phyloP scores from a whole-genome alignment of 116 monocot genomes.

The Posidonia oceanica region DNA sequence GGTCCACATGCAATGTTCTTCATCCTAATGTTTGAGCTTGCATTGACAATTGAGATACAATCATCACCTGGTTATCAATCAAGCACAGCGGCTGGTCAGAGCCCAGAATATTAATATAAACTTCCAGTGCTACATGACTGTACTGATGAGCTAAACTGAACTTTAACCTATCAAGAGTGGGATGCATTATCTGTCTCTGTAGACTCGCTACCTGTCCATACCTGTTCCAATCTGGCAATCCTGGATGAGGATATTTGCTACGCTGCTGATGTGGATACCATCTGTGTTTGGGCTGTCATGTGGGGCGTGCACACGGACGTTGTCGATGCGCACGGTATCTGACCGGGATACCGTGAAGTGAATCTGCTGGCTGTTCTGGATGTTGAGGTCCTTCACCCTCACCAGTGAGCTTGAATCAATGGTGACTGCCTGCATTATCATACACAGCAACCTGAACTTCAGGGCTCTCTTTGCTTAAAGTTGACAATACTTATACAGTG shows the following conservation, averaged over 20 bases:
- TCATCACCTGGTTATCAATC: constrained; percentile 56
- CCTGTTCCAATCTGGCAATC: constrained; percentile 72
- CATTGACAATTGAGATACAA: constrained; percentile 90
- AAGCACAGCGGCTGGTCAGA: neutral
- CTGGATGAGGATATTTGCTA: constrained; percentile 46
- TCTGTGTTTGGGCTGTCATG: constrained; percentile 80
- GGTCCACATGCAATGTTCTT: constrained; percentile 92
- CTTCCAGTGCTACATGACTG: neutral
- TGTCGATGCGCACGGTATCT: constrained; percentile 23
- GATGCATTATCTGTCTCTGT: too few relatives aligned
- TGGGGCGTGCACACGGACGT: constrained; percentile 35
- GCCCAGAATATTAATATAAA: neutral
- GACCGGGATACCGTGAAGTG: constrained; percentile 65
- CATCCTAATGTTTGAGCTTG: constrained; percentile 80
- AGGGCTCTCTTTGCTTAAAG: too few relatives aligned
- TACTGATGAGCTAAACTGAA: too few relatives aligned
- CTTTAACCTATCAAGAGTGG: too few relatives aligned
- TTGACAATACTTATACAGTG: too few relatives aligned
- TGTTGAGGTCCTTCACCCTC: constrained; percentile 41
- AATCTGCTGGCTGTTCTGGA: constrained; percentile 88
- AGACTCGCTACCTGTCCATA: neutral
- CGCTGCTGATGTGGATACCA: constrained; percentile 64
- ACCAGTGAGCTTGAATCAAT: constrained; percentile 59
- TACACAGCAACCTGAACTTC: too few relatives aligned
- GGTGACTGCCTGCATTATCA: constrained; percentile 53